These are phyloP conservation scores for Pyrenophora graminea DNA, from an alignment of 2,329 filamentous ascomycete species.

Conservation along the genomic window DNA sequence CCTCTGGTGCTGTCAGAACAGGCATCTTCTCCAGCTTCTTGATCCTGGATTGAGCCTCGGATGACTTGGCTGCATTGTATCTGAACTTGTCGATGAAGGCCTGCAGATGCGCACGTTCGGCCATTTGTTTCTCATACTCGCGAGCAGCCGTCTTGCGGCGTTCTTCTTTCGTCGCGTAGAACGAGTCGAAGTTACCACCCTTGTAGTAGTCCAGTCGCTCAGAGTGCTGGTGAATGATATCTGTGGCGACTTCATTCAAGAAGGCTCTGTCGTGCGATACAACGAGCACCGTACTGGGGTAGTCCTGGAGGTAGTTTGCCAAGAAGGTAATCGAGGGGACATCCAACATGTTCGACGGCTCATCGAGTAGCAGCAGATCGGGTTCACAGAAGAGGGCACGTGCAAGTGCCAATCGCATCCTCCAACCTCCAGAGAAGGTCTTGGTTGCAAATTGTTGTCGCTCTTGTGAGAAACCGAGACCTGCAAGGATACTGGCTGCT, in stretches of 20 bases:
- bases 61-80: slow-evolving; percentile 98
- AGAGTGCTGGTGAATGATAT: slow-evolving; percentile 98
- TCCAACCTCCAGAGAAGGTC: slow-evolving; percentile 99
- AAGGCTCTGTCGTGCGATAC: slow-evolving; percentile 99
- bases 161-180: slow-evolving; percentile 93
- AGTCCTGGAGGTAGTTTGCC: slow-evolving; percentile 89
- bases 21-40: slow-evolving; percentile 99
- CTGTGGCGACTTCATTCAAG: slow-evolving; percentile 97
- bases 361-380: slow-evolving; percentile 91
- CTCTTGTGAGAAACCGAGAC: slow-evolving; percentile 94
- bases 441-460: slow-evolving; percentile 91
- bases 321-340: slow-evolving; percentile 99
- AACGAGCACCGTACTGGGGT: slow-evolving; percentile 92
- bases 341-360: slow-evolving; percentile 99
- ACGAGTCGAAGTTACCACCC: slow-evolving; percentile 79
- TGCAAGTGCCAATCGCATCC: slow-evolving; percentile 94
- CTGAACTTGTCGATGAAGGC: slow-evolving; percentile 99
- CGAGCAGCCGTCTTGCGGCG: slow-evolving; percentile 93
- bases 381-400: slow-evolving; percentile 97
- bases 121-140: slow-evolving; percentile 99
- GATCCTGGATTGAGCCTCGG: slow-evolving; percentile 96
- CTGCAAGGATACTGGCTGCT: slow-evolving; percentile 92
- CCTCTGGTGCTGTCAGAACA: slow-evolving; percentile 83
- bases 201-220: slow-evolving; percentile 98
- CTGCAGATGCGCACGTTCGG: slow-evolving; percentile 87